Evolutionary conservation across 148 eudicot genomes (phyloP), one percentile per base, ranked within the genome.

Genomic region (Pharnaceum exiguum): DNA sequence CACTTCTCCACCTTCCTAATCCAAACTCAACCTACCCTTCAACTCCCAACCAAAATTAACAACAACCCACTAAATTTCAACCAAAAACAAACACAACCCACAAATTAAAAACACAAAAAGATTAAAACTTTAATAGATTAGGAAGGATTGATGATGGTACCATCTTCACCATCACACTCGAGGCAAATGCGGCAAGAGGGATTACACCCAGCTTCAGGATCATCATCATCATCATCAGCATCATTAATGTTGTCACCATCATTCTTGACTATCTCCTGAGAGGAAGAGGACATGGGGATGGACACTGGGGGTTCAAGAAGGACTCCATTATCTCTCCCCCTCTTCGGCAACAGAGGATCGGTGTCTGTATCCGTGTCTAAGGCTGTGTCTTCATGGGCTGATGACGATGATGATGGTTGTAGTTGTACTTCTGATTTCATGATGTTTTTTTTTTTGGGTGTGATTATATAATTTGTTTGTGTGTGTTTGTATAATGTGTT

Each of bases 151-250:
- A 2, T 12, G 38, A 10, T 26, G n/a, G n/a, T 19, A 81, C 90
- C 90, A 60, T 70, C 80, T 26, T 84, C 86, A 7, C 84, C 90
- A 36, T 84, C 95, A 38, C 79, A 77, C 66, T 87, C 91, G 25
- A 87, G 91, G 76, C 96, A 87, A 71, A 87, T 87, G 26, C 96
- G 86, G 66, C 96, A 89, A 62, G 63, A 67, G 44, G 79, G 72
- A 36, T 72, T 39, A 13, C 73, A 71, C 27, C 90, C 90, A 35
- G 77, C 75, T 70, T 89, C 96, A n/a, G 61, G 65, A 67, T 79
- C 85, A 17, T 67, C 70, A 33, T 30, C 54, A 19, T 11, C 79
- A 23, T 30, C 52, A n/a, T 79, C 86, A 32, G 61, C 68, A 50
- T 79, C 91, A 7, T 51, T 42, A 32, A 70, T 70, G 7, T 65